Evolutionary conservation across 2,329 filamentous ascomycete species (phyloP), one percentile per base, ranked within the genome.

Genomic region (Penicillium sp.): DNA sequence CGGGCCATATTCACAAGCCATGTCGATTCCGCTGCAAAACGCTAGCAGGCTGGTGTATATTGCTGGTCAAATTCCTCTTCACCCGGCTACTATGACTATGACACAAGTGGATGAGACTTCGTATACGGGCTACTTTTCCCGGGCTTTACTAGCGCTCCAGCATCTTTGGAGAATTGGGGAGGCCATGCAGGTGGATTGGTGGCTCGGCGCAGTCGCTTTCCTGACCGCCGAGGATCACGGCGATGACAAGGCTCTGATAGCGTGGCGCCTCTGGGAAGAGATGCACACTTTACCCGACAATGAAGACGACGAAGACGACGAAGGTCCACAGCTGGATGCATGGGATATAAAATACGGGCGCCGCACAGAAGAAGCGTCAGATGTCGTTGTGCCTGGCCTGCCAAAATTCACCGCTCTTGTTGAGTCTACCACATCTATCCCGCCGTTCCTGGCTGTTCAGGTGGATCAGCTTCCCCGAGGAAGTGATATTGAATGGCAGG

Each of bases 1-100:
- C 50, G 94, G 94, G 0, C 94, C 94, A 0, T 97, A 97, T 73
- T 97, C 92, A 52, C 94, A 99, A 76, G 91, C 92, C 4, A 86
- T 94, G 10, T 66, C 80, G 8, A 55, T 70, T 8, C 62, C 65
- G 3, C 49, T 70, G 27, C 58, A 66, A 18, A 67, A 68, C 10
- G 49, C 59, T 32, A 64, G 65, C 40, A 68, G 68, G 7, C 50
- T 83, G 9, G 78, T 93, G 14, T 86, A 86, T 51, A 81, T 97
- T 34, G 92, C 94, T 0, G 94, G 94, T 0, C 94, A 97, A 73
- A 97, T 99, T 47, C 91, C 93, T 1, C 82, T 99, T 3, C 75
- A 93, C 5, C 92, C 94, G 0, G 83, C 86, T 4, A 87, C 83
- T 4, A 97, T 97, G 93, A 69, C 77, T 5, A 65, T 80, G 43